Evolutionary conservation across 805 yeast genomes (phyloP).

Genomic region (Tetrapisispora namnaoensis): DNA sequence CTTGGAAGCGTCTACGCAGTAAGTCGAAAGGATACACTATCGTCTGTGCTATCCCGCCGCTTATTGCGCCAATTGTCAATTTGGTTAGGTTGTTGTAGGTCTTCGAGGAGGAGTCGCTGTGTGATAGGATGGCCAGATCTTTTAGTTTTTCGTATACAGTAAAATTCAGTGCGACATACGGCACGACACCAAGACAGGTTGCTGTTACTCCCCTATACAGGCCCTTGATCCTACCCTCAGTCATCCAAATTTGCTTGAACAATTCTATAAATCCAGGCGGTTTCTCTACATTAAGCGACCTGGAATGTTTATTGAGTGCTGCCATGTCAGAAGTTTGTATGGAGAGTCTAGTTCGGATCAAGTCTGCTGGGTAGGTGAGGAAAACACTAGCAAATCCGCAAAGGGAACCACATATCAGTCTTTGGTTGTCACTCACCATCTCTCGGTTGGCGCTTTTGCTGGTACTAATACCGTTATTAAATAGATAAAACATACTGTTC

Average conservation of each 20-base stretch:
- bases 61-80: constrained; percentile 68
- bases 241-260: constrained; percentile 45
- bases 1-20: constrained; percentile 83
- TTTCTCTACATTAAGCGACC: constrained; percentile 27
- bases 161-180: constrained; percentile 89
- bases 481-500: constrained; percentile 37
- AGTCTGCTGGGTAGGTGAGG: constrained; percentile 85
- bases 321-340: constrained; percentile 70
- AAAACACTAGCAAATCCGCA: constrained; percentile 76
- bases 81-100: constrained; percentile 38
- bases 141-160: constrained; percentile 78
- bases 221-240: constrained; percentile 76
- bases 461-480: constrained; percentile 24
- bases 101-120: constrained; percentile 23
- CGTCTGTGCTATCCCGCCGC: constrained; percentile 87
- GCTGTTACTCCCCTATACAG: constrained; percentile 81
- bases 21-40: constrained; percentile 87
- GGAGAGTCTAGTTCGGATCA: constrained; percentile 81
- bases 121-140: constrained; percentile 37
- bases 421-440: neutral
- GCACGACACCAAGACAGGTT: constrained; percentile 91
- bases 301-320: constrained; percentile 34
- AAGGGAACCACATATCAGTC: constrained; percentile 59
- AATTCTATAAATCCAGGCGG: constrained; percentile 69
- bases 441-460: constrained; percentile 39